Base-by-base conservation (phyloP, 78 protist species). In the Dictyostelium citrinum region DNA sequence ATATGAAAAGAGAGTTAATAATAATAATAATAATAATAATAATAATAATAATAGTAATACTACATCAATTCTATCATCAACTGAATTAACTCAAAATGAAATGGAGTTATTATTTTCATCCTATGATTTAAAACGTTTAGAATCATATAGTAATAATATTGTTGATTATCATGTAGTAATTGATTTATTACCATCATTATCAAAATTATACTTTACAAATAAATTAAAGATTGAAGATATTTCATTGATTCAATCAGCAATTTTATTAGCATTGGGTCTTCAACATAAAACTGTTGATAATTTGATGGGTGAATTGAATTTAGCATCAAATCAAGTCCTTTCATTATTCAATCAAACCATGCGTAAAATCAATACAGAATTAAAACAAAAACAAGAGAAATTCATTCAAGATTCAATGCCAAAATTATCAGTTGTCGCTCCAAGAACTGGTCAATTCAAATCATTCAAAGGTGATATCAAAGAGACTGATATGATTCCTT, bases 161-260 rank as follows among this genome's bases (percentile, higher is more conserved):
- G 91, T 97, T 5, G 99, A 99, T 83, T 97, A 95, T 84, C 98
- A 97, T 70, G 96, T 98, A 22, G 55, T 99, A 51, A 16, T 98
- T 24, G 99, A 99, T 41, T 51, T 99, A 17, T 31, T 98, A 29
- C 99, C 99, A 20, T 22, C 29, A 20, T 5, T 98, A 2, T 96
- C 98, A 12, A 77, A 86, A 27, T 82, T 91, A 12, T 91, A 71
- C 77, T 99, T 99, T 78, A 9, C 16, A 3, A 43, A 17, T 8
- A 51, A 45, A 9, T 64, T 98, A 22, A 80, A 80, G 39, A 16
- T 24, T 35, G 84, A 80, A 17, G 84, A 80, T 58, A 58, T 80
- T 12, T 81, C 97, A 8, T 58, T 74, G 8, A 51, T 95, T 60
- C 99, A 98, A 93, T 67, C 94, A 7, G 98, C 98, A 3, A 90